Evolutionary conservation across 2,329 filamentous ascomycete species (phyloP).

Genomic region (Apiospora pterosperma): DNA sequence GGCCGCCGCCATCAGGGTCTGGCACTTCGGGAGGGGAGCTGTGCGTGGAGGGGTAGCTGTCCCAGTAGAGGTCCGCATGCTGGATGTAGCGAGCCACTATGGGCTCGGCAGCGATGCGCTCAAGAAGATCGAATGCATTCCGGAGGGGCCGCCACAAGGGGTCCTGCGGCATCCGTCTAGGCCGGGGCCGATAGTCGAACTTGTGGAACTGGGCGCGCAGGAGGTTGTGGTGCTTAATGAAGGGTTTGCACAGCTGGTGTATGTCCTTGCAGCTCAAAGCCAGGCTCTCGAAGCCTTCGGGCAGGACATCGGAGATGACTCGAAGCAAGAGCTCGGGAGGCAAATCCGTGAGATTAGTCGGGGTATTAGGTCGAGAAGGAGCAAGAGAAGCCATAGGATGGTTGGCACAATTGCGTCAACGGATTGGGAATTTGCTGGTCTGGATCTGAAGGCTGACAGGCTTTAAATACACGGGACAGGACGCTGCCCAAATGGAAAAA

Average conservation of each 20-base stretch:
- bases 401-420: no score
- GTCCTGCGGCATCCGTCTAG: neutral
- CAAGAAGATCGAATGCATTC: neutral
- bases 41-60: neutral
- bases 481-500: no score
- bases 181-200: neutral
- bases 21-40: neutral
- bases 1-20: neutral
- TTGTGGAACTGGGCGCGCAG: neutral
- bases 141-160: neutral
- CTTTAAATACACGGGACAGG: no score
- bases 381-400: no score
- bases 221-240: neutral
- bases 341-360: neutral
- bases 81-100: neutral
- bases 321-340: neutral
- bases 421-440: no score
- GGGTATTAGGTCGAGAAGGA: no score
- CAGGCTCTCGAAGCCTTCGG: neutral
- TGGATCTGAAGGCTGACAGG: no score
- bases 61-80: neutral
- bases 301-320: neutral
- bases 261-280: neutral
- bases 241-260: neutral
- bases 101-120: neutral